Base-by-base conservation (phyloP, 768 basidiomycete genomes). In the Lyophyllum atratum region DNA sequence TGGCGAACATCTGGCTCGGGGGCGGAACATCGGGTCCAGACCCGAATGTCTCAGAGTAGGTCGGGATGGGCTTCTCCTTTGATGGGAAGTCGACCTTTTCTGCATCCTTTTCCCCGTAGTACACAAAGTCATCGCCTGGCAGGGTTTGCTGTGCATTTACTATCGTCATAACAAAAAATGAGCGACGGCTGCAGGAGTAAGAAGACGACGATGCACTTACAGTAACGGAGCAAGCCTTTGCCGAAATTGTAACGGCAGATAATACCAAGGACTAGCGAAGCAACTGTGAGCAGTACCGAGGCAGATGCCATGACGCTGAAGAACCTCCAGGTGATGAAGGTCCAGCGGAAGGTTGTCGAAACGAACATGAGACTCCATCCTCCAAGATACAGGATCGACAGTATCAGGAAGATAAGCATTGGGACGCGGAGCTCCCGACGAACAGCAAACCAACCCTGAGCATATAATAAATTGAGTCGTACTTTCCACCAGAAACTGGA, bases 291-390 rank as follows among this genome's bases (percentile, higher is more conserved):
- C 51, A 80, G 63, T 12, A 85, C 83, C 0, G 90, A 87, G 1
- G 80, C 72, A 9, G 76, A 68, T 8, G 83, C 76, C 74, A 88
- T 86, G 55, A 87, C 66, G 48, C 82, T 78, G 70, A 92, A 92
- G 77, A 92, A 91, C 4, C 69, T 70, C 90, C 90, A 93, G 12
- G 83, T 83, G 42, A 77, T 70, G 67, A 89, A 91, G 17, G 85
- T 86, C 87, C 88, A 90, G 45, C 86, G 82, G 80, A 92, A 92
- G 3, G 87, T 83, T 7, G 74, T 75, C 25, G 87, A 84, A 51
- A 82, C 73, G 69, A 93, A 91, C 85, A 92, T 88, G 56, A 84
- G 69, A 47, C 85, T 77, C 86, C 86, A 92, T 39, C 83, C 87
- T 34, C 74, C 79, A 19, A 92, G 75, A 68, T 92, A 90, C 19